These are phyloP conservation scores for Geranium incanum DNA, from an alignment of 441 rosid species.

Conservation along the genomic window DNA sequence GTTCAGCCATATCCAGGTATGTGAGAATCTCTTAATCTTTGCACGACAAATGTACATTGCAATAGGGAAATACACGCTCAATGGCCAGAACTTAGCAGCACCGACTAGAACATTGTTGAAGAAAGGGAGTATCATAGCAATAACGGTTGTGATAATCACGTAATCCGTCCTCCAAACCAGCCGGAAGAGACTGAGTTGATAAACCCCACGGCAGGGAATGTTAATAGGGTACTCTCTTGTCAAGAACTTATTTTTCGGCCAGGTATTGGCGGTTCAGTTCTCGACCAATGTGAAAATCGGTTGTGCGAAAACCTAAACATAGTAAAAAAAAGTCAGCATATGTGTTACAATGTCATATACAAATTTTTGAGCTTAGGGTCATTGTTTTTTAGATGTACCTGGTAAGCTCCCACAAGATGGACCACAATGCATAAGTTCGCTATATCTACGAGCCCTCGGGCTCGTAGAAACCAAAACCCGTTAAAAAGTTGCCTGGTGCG, in stretches of 20 bases:
- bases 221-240: conserved; percentile 3
- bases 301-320: conserved; percentile 7
- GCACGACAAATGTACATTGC: conserved; percentile 43
- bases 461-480: conserved; percentile 51
- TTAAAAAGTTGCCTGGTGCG: conserved; percentile 54
- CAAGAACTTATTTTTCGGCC: conserved; percentile 7
- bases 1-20: conserved; percentile 39
- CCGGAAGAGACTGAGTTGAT: neutral
- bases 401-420: conserved; percentile 59
- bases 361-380: neutral
- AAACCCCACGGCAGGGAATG: neutral
- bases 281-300: conserved; percentile 4
- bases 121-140: conserved; percentile 9
- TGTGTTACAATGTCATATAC: too few species aligned
- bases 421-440: conserved; percentile 47
- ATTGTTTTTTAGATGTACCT: conserved; percentile 25
- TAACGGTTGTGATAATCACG: neutral
- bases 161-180: conserved; percentile 3
- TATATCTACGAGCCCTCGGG: conserved; percentile 57
- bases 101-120: conserved; percentile 9
- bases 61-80: conserved; percentile 49
- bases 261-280: neutral
- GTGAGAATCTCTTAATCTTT: conserved; percentile 28
- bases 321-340: too few species aligned
- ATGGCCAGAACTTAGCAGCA: conserved; percentile 33